Base-by-base conservation (phyloP, 2,329 filamentous ascomycete genomes). In the Cladosporium sp. region DNA sequence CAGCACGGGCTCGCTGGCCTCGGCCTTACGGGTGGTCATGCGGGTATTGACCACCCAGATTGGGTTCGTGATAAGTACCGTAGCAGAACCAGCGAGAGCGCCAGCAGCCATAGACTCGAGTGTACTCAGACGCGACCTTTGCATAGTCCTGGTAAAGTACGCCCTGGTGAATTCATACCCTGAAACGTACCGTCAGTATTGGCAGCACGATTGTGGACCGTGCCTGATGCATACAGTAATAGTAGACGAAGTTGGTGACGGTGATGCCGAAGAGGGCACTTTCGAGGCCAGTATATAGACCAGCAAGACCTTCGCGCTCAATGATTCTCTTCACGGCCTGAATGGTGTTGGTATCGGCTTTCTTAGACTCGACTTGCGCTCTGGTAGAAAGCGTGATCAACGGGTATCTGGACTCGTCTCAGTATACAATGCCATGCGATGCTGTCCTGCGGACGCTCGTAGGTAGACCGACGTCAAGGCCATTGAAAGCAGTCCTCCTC, bases 41-140 rank as follows among this genome's bases (percentile, higher is more conserved):
- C 94, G 89, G 57, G 94, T 99, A 81, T 99, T 99, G 74, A 99
- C 82, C 54, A 99, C 94, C 94, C 94, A 99, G 77, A 99, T 99
- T 49, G 94, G 94, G 80, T 99, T 99, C 61, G 94, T 99, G 70
- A 97, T 82, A 70, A 99, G 82, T 65, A 99, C 94, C 17, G 94
- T 99, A 12, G 93, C 93, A 65, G 88, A 92, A 12, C 94, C 94
- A 40, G 94, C 94, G 67, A 99, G 82, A 59, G 94, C 94, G 65
- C 94, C 94, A 3, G 94, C 93, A 60, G 96, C 87, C 88, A 99
- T 99, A 66, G 88, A 89, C 80, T 99, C 93, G 66, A 93, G 75
- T 0, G 94, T 96, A 17, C 90, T 94, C 73, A 99, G 87, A 73
- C 92, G 92, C 57, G 89, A 81, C 68, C 85, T 87, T 59, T 82